These are phyloP conservation scores for Bryum argenteum DNA, from an alignment of 225 moss, liverwort and hornwort genomes.

Conservation along the genomic window DNA sequence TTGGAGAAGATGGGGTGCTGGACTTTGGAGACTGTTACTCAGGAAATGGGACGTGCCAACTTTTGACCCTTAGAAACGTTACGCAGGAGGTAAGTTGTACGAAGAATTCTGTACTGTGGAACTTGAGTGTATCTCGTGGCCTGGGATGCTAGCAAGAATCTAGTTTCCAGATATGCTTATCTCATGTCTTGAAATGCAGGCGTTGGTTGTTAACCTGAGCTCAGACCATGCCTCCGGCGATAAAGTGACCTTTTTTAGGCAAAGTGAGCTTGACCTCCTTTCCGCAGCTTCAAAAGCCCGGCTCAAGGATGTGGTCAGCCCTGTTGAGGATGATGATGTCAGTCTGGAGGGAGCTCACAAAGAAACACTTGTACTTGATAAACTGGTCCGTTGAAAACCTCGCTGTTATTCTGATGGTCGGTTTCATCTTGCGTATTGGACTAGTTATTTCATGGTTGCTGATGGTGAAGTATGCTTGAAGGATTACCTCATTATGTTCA, in stretches of 20 bases:
- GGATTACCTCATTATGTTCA: no score
- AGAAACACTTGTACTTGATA: conserved; percentile 55
- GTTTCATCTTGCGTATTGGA: conserved; percentile 20
- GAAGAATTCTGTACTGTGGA: conserved; percentile 17
- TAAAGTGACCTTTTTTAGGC: conserved; percentile 77
- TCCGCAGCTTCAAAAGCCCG: conserved; percentile 59
- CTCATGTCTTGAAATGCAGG: conserved; percentile 55
- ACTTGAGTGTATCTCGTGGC: conserved; percentile 20
- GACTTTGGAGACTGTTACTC: conserved; percentile 90
- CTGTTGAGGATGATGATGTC: conserved; percentile 56
- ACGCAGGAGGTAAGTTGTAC: conserved; percentile 84
- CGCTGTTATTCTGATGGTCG: conserved; percentile 19
- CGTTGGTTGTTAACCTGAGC: conserved; percentile 79
- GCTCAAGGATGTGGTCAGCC: conserved; percentile 64
- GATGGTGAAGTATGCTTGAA: not conserved
- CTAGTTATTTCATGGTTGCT: conserved; percentile 3
- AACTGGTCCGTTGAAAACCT: conserved; percentile 57
- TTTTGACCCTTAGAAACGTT: conserved; percentile 87
- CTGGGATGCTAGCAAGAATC: conserved; percentile 28
- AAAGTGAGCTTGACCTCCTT: conserved; percentile 70
- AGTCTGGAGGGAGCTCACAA: conserved; percentile 59
- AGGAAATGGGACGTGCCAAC: conserved; percentile 79
- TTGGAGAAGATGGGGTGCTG: conserved; percentile 85
- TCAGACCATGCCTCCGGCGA: conserved; percentile 88
- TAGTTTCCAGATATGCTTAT: conserved; percentile 23